These are phyloP conservation scores for Leishmania aethiopica DNA, from an alignment of 208 protist genomes.

Conservation along the genomic window DNA sequence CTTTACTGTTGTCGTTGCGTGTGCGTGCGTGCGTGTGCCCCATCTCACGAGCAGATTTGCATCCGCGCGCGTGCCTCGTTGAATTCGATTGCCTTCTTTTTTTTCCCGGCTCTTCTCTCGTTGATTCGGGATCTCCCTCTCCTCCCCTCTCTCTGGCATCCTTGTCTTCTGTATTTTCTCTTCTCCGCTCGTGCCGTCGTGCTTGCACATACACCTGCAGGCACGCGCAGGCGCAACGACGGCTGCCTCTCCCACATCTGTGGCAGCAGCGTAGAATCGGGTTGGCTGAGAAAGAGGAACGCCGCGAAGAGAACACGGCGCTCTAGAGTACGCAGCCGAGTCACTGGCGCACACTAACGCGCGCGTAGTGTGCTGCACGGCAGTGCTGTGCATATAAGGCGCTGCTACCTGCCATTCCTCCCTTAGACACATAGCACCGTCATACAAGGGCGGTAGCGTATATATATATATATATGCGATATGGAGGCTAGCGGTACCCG, in stretches of 20 bases:
- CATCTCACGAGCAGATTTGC: neutral
- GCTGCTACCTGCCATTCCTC: neutral
- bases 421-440: neutral
- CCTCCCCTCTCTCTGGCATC: neutral
- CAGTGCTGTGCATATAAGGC: neutral
- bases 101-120: neutral
- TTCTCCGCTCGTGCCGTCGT: too few species aligned
- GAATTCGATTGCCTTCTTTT: neutral
- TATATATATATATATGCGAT: neutral
- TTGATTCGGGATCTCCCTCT: neutral
- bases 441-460: neutral
- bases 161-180: neutral
- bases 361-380: neutral
- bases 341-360: neutral
- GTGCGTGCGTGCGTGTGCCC: conserved; percentile 2
- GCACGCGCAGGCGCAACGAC: neutral
- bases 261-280: neutral
- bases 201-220: neutral
- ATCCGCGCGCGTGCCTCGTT: neutral
- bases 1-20: conserved; percentile 3
- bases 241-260: neutral
- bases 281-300: neutral
- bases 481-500: neutral
- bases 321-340: neutral
- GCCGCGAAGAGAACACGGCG: neutral